Base-by-base conservation (phyloP, 1,284 basidiomycete species). In the Ceratobasidium sp. region DNA sequence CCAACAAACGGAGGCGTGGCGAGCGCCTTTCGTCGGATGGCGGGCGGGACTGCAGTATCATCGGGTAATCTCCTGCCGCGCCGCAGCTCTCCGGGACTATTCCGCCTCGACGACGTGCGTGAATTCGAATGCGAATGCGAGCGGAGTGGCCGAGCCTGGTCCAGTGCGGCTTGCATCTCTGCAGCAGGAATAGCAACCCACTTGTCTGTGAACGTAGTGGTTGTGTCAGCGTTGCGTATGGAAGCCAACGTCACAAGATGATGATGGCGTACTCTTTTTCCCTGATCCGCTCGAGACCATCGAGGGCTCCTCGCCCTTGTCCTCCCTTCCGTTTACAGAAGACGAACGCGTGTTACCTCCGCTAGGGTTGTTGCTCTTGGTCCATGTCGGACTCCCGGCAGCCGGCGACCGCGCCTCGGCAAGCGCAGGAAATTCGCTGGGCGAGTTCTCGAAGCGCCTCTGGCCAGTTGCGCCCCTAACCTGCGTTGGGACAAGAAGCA, bases 171-270 rank as follows among this genome's bases (percentile, higher is more conserved):
- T 35, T 81, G 79, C n/a, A 83, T 76, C 71, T 83, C 81, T 0
- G 78, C 74, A 1, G 81, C 80, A 2, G 82, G 80, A 26, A 83
- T 83, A 5, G 80, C 75, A 7, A 75, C 82, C 82, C 82, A 83
- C 75, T 82, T 82, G 32, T 77, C 78, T 76, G 82, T 82, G 8
- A 46, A 9, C 21, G 4, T 46, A 23, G 35, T 38, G 35, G 35
- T 46, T 46, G 26, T 46, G 43, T 30, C 58, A 61, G 58, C 43
- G n/a, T 43, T 38, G 35, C 4, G 35, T 38, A 38, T 38, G 6
- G 35, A 38, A 38, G 35, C 35, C 11, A 38, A 30, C 14, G 32
- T 61, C 58, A 23, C 23, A 28, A 43, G 38, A 61, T 5, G 35
- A 13, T 30, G 21, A 14, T 47, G 28, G 35, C 64, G 7, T 35